Evolutionary conservation across 495 filamentous ascomycete species (phyloP), one percentile per base, ranked within the genome.

Genomic region (Aspergillus haitiensis): DNA sequence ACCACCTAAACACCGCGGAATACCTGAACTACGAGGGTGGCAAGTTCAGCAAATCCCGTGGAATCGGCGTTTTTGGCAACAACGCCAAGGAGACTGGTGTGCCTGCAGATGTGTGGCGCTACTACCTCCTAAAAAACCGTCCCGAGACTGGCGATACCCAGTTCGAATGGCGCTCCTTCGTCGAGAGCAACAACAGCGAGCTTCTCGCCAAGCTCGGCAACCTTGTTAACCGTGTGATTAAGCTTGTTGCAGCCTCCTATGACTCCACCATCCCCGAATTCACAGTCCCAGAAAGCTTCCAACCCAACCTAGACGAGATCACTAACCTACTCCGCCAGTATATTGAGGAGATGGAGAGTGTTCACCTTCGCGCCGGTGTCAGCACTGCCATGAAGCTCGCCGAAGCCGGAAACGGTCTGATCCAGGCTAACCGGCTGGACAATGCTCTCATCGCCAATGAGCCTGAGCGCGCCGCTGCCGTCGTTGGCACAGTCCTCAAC

Each of bases 21-120:
- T 98, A 98, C 68, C 80, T 98, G 52, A 96, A 96, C 74, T 98
- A 98, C 69, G 94, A 97, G 75, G 86, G 85, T 60, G 91, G 91
- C 49, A 98, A 98, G 68, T 98, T 98, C 79, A 93, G 89, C 67
- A 63, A 66, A 40, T 66, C 60, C 45, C 60, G 64, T 16, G 59
- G 60, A 31, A 48, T 66, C 37, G 64, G 60, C 58, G 64, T 63
- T 12, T 63, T 59, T 52, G 60, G 60, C 35, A 66, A 89, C 69
- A 88, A 86, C 68, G 94, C 91, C 15, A 88, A 88, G 72, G 87
- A 96, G 44, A 97, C 92, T 6, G 92, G 92, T n/a, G 80, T 98
- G 34, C 80, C 87, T 7, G 75, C 91, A 5, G 89, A 93, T 55
- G 90, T 98, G 32, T 97, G 92, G 92, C 82, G 93, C 40, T 97